Evolutionary conservation across 768 basidiomycete genomes (phyloP), one percentile per base, ranked within the genome.

Genomic region (Trametes villosa): DNA sequence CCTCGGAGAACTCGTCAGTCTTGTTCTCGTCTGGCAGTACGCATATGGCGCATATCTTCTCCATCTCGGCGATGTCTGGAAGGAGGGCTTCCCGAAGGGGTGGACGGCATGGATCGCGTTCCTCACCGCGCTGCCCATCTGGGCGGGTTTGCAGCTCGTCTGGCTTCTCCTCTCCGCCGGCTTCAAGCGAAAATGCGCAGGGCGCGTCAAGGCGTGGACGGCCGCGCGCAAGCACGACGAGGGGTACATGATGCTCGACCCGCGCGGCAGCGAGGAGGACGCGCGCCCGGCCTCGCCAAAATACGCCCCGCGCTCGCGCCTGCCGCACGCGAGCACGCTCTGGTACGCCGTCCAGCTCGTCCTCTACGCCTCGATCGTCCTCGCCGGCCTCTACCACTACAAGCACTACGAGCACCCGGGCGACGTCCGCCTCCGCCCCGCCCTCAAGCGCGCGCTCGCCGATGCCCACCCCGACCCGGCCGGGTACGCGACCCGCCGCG

Each of bases 391-490:
- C 13, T 56, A 52, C 52, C 31, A 27, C 40, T 51, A 41, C 38
- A 60, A 42, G n/a, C 61, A 66, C 53, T 71, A 72, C 62, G 72
- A 72, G 51, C 59, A 68, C 26, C 57, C 68, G 9, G 51, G 53
- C 36, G 72, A 72, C 64, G 44, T 72, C 30, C 72, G 70, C 15
- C 71, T 63, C 38, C 64, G 66, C 9, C 44, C 67, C 13, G 66
- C 57, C 0, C 58, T 74, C 22, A 63, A 59, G 4, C 51, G 57
- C 5, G 71, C 70, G 11, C 53, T 71, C 24, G 52, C 60, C 0
- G 65, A 65, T 12, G 66, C 67, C 15, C 62, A 58, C 13, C 59
- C 53, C 1, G 44, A 51, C 17, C 65, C 58, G 5, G 34, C 48
- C 3, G 73, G 72, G 4, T 71, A 73, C 40, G 61, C 48, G 3